A percentile compares a stretch with the other conserved stretches of the same genome.
These are phyloP conservation scores for Parastagonospora avenae DNA, from an alignment of 2,329 filamentous ascomycete genomes.

Conservation along the genomic window DNA sequence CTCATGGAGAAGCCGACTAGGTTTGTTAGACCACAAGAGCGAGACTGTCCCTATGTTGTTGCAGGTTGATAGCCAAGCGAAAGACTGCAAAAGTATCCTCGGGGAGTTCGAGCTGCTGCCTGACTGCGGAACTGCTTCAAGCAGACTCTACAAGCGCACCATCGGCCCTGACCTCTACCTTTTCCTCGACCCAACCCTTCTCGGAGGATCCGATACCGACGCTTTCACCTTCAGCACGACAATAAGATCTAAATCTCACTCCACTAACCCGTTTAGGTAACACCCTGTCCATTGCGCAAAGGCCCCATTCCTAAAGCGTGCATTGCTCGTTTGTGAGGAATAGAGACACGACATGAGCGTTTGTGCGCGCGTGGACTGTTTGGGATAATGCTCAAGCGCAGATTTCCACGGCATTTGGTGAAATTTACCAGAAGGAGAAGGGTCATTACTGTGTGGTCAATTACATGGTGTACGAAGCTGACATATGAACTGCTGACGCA, in stretches of 20 bases:
- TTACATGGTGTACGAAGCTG: too few species aligned
- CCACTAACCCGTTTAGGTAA: too few species aligned
- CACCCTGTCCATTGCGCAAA: too few species aligned
- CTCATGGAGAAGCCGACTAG: slow-evolving; percentile 47
- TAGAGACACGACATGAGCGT: neutral
- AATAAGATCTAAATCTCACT: too few species aligned
- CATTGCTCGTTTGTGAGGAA: too few species aligned
- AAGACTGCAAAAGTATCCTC: slow-evolving; percentile 41
- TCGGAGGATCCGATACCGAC: slow-evolving; percentile 55
- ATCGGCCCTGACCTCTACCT: slow-evolving; percentile 53
- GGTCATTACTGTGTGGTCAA: neutral
- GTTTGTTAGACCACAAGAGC: slow-evolving; percentile 45
- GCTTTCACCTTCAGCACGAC: slow-evolving; percentile 64
- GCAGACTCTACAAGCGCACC: slow-evolving; percentile 58
- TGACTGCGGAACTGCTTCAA: slow-evolving; percentile 62
- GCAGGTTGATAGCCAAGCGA: slow-evolving; percentile 45
- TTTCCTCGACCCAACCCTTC: slow-evolving; percentile 62
- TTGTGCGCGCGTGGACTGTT: slow-evolving; percentile 3
- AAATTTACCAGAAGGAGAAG: neutral
- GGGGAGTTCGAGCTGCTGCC: slow-evolving; percentile 60
- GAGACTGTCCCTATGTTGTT: slow-evolving; percentile 54
- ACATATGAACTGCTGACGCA: too few species aligned
- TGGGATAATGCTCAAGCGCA: slow-evolving; percentile 10
- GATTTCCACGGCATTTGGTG: neutral
- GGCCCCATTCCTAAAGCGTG: too few species aligned